A percentile compares a stretch with the other conserved stretches of the same genome.
phyloP scores from a whole-genome alignment of 805 yeast genomes.

The Priceomyces fermenticarens region DNA sequence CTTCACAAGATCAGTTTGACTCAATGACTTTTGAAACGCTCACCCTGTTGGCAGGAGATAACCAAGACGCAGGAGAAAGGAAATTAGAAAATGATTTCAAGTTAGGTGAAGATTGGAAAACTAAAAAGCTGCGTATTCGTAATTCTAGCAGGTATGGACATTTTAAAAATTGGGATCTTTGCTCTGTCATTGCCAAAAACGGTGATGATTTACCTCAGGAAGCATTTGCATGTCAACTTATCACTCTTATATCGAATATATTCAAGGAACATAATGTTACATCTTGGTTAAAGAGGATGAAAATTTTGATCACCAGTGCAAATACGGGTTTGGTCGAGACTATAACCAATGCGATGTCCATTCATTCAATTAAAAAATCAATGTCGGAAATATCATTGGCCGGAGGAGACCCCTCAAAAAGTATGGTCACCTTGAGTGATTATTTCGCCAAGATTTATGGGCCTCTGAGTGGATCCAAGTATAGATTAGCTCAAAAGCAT shows the following conservation, averaged over 20 bases:
- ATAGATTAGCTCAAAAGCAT: constrained; percentile 74
- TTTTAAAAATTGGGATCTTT: constrained; percentile 87
- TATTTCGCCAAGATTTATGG: constrained; percentile 82
- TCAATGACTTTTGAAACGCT: constrained; percentile 29
- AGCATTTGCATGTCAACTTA: constrained; percentile 95
- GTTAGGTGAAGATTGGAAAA: constrained; percentile 91
- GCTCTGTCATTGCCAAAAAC: constrained; percentile 93
- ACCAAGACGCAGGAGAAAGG: constrained; percentile 68
- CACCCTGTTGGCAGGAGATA: constrained; percentile 52
- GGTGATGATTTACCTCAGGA: constrained; percentile 96
- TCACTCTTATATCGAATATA: constrained; percentile 78
- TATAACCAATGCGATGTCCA: constrained; percentile 88
- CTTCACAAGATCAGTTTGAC: constrained; percentile 41
- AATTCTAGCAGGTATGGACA: constrained; percentile 80
- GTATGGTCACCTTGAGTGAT: constrained; percentile 69
- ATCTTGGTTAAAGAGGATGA: constrained; percentile 93
- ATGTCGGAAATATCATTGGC: constrained; percentile 70
- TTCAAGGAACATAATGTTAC: constrained; percentile 72
- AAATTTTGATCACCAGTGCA: constrained; percentile 85
- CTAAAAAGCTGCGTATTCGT: constrained; percentile 78
- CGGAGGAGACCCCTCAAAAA: constrained; percentile 63
- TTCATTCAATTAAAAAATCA: constrained; percentile 93
- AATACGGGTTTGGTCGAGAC: constrained; percentile 93
- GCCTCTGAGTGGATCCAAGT: constrained; percentile 47
- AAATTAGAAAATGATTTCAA: constrained; percentile 90